A percentile compares a stretch with the other conserved stretches of the same genome.
Conservation (phyloP, 2,329 filamentous ascomycete species). For the Talaromyces islandicus region DNA sequence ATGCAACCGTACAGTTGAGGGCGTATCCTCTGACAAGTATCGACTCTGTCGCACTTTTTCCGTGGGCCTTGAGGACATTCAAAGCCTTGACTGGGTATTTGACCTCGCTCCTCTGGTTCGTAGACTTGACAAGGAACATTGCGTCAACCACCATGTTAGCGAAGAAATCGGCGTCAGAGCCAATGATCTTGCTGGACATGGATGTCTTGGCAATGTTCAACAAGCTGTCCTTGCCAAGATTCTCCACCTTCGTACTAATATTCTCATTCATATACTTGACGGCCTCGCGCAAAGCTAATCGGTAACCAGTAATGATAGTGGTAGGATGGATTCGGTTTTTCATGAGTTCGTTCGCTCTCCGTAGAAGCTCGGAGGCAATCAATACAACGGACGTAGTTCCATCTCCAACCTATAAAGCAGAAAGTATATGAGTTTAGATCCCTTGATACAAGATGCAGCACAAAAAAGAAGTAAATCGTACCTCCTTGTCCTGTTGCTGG, state of each 20-base stretch:
- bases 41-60: constrained; percentile 84
- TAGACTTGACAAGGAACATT: constrained; percentile 89
- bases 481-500: constrained; percentile 96
- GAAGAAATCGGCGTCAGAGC: constrained; percentile 92
- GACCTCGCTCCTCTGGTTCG: constrained; percentile 80
- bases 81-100: constrained; percentile 99
- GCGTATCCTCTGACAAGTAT: constrained; percentile 93
- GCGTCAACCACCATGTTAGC: constrained; percentile 95
- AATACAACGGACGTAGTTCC: constrained; percentile 97
- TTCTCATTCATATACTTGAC: constrained; percentile 99
- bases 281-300: constrained; percentile 88
- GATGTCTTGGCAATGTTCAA: constrained; percentile 96
- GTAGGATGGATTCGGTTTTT: constrained; percentile 99
- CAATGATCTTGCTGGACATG: constrained; percentile 99
- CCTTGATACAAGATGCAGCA: not conserved
- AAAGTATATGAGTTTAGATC: not conserved
- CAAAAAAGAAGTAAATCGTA: constrained; percentile 16
- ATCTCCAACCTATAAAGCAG: constrained; percentile 64
- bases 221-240: constrained; percentile 81
- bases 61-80: constrained; percentile 97
- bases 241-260: constrained; percentile 91
- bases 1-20: constrained; percentile 96
- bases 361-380: constrained; percentile 90
- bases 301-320: constrained; percentile 97
- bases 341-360: constrained; percentile 94